A percentile compares a stretch with the other conserved stretches of the same genome.
These are phyloP conservation scores for Boeremia lycopersici DNA, from an alignment of 2,329 filamentous ascomycete genomes.

Conservation along the genomic window DNA sequence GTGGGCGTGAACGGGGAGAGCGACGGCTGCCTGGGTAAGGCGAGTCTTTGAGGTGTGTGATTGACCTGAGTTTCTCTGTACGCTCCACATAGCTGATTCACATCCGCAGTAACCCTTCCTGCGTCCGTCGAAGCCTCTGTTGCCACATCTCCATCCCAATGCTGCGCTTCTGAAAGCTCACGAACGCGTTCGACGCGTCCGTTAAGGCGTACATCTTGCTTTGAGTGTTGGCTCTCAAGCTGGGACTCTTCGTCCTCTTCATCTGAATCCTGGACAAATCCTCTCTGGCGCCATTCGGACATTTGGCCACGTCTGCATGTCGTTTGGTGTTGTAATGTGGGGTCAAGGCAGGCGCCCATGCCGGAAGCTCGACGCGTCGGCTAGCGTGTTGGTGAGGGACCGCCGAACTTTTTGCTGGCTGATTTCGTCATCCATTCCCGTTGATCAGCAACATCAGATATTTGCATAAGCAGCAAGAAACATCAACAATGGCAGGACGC, in stretches of 20 bases:
- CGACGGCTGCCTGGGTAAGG: slow-evolving; percentile 17
- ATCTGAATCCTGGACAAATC: slow-evolving; percentile 59
- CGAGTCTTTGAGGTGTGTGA: slow-evolving; percentile 10
- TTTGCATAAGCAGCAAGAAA: background rate
- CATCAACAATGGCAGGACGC: slow-evolving; percentile 37
- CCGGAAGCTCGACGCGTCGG: slow-evolving; percentile 13
- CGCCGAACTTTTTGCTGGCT: slow-evolving; percentile 24
- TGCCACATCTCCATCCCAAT: background rate
- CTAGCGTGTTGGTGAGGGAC: slow-evolving; percentile 26
- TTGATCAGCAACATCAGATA: background rate
- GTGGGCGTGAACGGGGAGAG: slow-evolving; percentile 29
- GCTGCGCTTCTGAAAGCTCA: background rate
- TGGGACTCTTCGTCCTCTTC: slow-evolving; percentile 51
- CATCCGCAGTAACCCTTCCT: background rate
- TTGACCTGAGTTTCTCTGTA: background rate
- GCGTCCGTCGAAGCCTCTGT: background rate
- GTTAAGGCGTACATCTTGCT: slow-evolving; percentile 17
- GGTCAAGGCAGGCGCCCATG: slow-evolving; percentile 24
- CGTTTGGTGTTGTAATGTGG: slow-evolving; percentile 28
- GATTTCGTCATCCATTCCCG: slow-evolving; percentile 26
- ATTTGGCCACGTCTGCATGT: slow-evolving; percentile 50
- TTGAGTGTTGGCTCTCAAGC: slow-evolving; percentile 32
- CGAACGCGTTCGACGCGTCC: slow-evolving; percentile 31
- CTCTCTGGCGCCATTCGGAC: slow-evolving; percentile 57
- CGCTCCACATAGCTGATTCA: background rate